Percentiles rank a stretch among this genome's conserved stretches.
Evolutionary conservation across 2,329 filamentous ascomycete genomes (phyloP).

Genomic region (Pseudogymnoascus sp.): DNA sequence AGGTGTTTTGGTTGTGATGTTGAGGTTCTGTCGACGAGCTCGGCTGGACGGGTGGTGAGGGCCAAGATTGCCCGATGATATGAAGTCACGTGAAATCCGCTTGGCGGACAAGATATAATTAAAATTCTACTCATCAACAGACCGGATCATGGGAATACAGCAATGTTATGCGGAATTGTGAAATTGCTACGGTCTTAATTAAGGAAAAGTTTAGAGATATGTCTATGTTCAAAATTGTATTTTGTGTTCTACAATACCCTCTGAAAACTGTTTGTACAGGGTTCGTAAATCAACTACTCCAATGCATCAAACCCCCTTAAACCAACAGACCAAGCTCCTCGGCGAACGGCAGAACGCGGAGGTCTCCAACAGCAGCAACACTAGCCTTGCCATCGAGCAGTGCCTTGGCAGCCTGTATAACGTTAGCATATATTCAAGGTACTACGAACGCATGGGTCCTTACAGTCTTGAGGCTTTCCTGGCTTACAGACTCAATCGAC

Average conservation of each 20-base stretch:
- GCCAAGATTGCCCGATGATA: slow-evolving; percentile 5
- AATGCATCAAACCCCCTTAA: slow-evolving; percentile 46
- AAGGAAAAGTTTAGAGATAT: slow-evolving; percentile 11
- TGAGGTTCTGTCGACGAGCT: slow-evolving; percentile 16
- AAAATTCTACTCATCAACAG: neutral
- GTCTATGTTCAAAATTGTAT: slow-evolving; percentile 15
- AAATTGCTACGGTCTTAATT: neutral
- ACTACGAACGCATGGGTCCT: slow-evolving; percentile 30
- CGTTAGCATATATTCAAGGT: slow-evolving; percentile 25
- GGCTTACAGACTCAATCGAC: slow-evolving; percentile 70
- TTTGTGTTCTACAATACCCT: slow-evolving; percentile 30
- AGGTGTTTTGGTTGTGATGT: slow-evolving; percentile 15
- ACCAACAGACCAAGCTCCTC: slow-evolving; percentile 91
- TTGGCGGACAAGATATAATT: neutral
- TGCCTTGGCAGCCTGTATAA: slow-evolving; percentile 69
- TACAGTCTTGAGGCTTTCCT: slow-evolving; percentile 79
- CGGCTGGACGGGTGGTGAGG: slow-evolving; percentile 11
- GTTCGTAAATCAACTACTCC: slow-evolving; percentile 13
- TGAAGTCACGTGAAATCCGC: neutral
- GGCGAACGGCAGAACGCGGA: slow-evolving; percentile 83
- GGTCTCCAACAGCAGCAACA: slow-evolving; percentile 82
- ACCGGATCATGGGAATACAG: neutral
- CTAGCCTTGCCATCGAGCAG: slow-evolving; percentile 83
- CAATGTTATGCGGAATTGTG: slow-evolving; percentile 5
- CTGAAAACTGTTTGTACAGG: slow-evolving; percentile 31